Conservation (phyloP, 2,329 filamentous ascomycete species). For the Fusarium armeniacum region DNA sequence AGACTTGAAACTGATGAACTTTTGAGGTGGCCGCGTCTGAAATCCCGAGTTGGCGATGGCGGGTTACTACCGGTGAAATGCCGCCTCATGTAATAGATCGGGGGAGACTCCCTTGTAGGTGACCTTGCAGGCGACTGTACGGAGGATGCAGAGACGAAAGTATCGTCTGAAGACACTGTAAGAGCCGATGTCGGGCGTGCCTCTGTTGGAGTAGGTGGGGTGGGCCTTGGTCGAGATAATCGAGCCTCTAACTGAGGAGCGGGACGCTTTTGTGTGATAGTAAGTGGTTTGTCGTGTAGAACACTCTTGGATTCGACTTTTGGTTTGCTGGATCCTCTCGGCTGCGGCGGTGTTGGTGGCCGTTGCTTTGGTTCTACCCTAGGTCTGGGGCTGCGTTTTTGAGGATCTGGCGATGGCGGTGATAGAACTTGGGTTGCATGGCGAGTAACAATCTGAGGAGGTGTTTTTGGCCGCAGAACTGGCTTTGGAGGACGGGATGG, state of each 20-base stretch:
- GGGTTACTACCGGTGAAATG: slow-evolving; percentile 48
- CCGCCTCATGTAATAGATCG: slow-evolving; percentile 31
- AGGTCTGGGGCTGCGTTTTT: slow-evolving; percentile 45
- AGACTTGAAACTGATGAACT: slow-evolving; percentile 57
- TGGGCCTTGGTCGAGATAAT: slow-evolving; percentile 27
- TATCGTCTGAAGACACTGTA: slow-evolving; percentile 61
- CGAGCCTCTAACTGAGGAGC: slow-evolving; percentile 28
- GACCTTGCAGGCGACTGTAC: slow-evolving; percentile 53
- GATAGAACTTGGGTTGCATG: slow-evolving; percentile 38
- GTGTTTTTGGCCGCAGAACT: slow-evolving; percentile 50
- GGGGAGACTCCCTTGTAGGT: slow-evolving; percentile 50
- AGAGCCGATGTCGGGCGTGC: slow-evolving; percentile 41
- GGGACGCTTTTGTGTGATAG: slow-evolving; percentile 30
- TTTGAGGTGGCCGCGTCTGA: slow-evolving; percentile 49
- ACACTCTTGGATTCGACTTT: slow-evolving; percentile 26
- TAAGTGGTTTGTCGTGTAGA: slow-evolving; percentile 10
- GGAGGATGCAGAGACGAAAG: slow-evolving; percentile 61
- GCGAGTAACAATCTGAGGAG: slow-evolving; percentile 49
- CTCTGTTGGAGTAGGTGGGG: slow-evolving; percentile 25
- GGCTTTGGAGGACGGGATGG: slow-evolving; percentile 54
- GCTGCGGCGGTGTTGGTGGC: slow-evolving; percentile 57
- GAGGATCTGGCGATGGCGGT: slow-evolving; percentile 50
- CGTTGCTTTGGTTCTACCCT: slow-evolving; percentile 40
- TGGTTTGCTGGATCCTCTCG: slow-evolving; percentile 49
- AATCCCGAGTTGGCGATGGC: slow-evolving; percentile 56